Evolutionary conservation across 2,329 filamentous ascomycete species (phyloP), one percentile per base, ranked within the genome.

Genomic region (Fusarium robinianum): DNA sequence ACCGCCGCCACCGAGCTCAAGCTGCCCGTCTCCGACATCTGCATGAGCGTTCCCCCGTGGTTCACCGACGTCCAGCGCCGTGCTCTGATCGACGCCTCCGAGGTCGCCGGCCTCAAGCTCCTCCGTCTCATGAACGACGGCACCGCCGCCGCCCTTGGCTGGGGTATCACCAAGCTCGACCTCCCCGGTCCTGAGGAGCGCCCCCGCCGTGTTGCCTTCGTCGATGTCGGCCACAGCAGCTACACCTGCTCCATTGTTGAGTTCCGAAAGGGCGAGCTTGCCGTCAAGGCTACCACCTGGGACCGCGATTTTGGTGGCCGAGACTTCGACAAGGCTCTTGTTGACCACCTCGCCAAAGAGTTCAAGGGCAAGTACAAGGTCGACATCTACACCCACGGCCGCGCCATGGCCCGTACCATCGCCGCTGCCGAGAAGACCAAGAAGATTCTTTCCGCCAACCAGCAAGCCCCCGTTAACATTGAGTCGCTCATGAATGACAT

Each of bases 361-460:
- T 99, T 97, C 81, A 89, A 94, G 76, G 88, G 90, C 72, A 96
- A 95, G 73, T 95, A 89, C 83, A 96, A 95, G 81, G 88, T 97
- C 61, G 91, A 97, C 69, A 92, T 99, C 74, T 83, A 84, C 71
- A 84, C 83, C 58, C 94, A 97, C 75, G 81, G 85, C 57, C 96
- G 96, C 76, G 94, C 92, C 46, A 82, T 86, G 70, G 84, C 91
- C 58, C 90, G 94, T 68, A 88, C 95, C 61, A 80, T 88, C 27
- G 84, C 90, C 51, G 90, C 88, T 44, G 90, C 91, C 41, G 94
- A 99, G 80, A 96, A 96, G 81, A 76, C 95, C 67, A 99, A 99
- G 85, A 97, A 97, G 84, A 85, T 97, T 42, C 78, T 99, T 43
- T 97, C 92, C 23, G 94, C 94, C 67, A 97, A 97, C 76, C 87